Evolutionary conservation across 2,329 filamentous ascomycete species (phyloP).

Genomic region (Geosmithia putterillii): DNA sequence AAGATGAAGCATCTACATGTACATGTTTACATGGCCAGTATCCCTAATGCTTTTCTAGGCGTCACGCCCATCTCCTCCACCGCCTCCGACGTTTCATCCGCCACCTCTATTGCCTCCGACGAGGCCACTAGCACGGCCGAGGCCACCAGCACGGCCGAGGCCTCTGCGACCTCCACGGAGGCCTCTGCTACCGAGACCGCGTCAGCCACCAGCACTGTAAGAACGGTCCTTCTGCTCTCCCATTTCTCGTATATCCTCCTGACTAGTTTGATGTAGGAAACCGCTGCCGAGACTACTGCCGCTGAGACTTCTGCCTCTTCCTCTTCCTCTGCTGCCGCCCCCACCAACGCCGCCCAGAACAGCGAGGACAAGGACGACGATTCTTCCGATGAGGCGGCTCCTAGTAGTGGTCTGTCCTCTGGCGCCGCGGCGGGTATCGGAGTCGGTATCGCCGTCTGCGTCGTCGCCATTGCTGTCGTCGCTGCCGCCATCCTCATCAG

Average conservation of each 20-base stretch:
- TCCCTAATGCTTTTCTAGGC: no score
- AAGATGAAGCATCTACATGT: conserved; percentile 2
- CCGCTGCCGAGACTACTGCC: neutral
- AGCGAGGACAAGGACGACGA: conserved; percentile 6
- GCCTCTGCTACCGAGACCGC: neutral
- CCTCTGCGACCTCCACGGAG: neutral
- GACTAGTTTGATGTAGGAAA: neutral
- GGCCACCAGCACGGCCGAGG: conserved; percentile 1
- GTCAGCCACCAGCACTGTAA: neutral
- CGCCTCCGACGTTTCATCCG: neutral
- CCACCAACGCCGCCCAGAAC: conserved; percentile 2
- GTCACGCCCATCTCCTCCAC: neutral
- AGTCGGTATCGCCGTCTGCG: conserved; percentile 29
- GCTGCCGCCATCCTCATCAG: conserved; percentile 24
- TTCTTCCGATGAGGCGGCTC: conserved; percentile 1
- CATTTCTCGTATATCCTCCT: neutral
- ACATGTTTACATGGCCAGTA: no score
- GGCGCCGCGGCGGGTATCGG: conserved; percentile 37
- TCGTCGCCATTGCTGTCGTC: conserved; percentile 23
- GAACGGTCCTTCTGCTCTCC: neutral
- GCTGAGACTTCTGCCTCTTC: conserved; percentile 1
- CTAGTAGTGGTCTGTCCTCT: conserved; percentile 20
- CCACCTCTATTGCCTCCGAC: conserved; percentile 1
- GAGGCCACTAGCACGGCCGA: conserved; percentile 1
- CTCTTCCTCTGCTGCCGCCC: neutral